Percentiles rank a stretch among this genome's conserved stretches.
These are phyloP conservation scores for Nemania sp. DNA, from an alignment of 2,329 filamentous ascomycete genomes.

Conservation along the genomic window DNA sequence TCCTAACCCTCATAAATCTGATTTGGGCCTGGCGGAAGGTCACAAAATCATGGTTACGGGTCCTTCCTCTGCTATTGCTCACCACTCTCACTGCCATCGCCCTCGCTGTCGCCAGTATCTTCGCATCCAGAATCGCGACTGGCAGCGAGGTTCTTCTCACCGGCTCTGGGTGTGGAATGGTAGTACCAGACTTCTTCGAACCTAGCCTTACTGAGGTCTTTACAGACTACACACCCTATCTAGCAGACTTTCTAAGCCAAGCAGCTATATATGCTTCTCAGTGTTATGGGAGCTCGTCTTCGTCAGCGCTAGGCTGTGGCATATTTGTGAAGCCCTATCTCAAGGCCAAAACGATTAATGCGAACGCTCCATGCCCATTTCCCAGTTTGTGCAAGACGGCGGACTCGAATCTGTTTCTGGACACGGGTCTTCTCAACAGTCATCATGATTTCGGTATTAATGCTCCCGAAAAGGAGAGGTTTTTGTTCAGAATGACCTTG, in stretches of 20 bases:
- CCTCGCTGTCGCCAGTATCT: constrained; percentile 18
- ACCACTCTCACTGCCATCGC: constrained; percentile 5
- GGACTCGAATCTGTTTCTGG: constrained; percentile 27
- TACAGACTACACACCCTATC: constrained; percentile 3
- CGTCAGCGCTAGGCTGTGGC: constrained; percentile 9
- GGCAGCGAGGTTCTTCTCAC: constrained; percentile 29
- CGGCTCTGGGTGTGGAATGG: constrained; percentile 25
- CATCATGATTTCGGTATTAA: constrained; percentile 43
- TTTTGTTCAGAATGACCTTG: constrained; percentile 16
- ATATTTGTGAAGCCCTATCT: constrained; percentile 22
- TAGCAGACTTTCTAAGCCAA: not conserved
- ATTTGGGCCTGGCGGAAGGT: constrained; percentile 36
- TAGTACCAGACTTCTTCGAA: not conserved
- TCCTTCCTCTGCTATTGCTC: constrained; percentile 11
- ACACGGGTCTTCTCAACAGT: constrained; percentile 40
- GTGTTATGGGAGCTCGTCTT: constrained; percentile 37
- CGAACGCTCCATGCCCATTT: constrained; percentile 42
- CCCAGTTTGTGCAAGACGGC: constrained; percentile 30
- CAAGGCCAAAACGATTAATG: not conserved
- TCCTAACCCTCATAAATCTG: constrained; percentile 24
- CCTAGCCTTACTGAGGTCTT: not conserved
- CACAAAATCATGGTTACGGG: not conserved
- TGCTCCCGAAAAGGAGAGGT: constrained; percentile 33
- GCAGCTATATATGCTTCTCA: constrained; percentile 39
- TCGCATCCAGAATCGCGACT: constrained; percentile 28